phyloP scores from a whole-genome alignment of 768 basidiomycete genomes.

The Rhodocollybia butyracea region DNA sequence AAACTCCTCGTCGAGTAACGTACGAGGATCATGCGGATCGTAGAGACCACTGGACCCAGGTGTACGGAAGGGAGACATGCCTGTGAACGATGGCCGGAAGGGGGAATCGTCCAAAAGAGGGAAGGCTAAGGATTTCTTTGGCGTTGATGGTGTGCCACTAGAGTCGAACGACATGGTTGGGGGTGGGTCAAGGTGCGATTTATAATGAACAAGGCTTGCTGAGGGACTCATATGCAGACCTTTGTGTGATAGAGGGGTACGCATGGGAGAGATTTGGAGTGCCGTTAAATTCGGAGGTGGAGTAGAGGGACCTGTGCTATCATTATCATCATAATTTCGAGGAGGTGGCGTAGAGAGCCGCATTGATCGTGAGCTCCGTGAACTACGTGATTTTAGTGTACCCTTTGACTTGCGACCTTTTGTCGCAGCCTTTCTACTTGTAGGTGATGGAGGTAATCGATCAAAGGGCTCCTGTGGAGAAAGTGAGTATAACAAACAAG shows the following conservation, averaged over 20 bases:
- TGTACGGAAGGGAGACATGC: constrained; percentile 42
- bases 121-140: constrained; percentile 34
- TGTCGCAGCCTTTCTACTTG: constrained; percentile 12
- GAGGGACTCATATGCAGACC: constrained; percentile 70
- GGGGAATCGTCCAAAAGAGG: constrained; percentile 30
- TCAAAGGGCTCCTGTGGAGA: constrained; percentile 1
- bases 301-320: background rate
- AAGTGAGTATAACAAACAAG: background rate
- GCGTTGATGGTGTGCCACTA: constrained; percentile 37
- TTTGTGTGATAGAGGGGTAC: constrained; percentile 67
- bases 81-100: constrained; percentile 32
- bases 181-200: constrained; percentile 65
- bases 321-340: background rate
- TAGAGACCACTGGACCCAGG: constrained; percentile 51
- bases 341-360: constrained; percentile 23
- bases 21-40: constrained; percentile 70
- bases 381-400: background rate
- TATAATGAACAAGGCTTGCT: constrained; percentile 64
- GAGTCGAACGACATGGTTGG: constrained; percentile 35
- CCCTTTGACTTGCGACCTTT: constrained; percentile 14
- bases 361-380: background rate
- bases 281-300: constrained; percentile 5
- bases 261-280: constrained; percentile 52
- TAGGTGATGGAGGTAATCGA: constrained; percentile 5
- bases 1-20: constrained; percentile 71